A percentile compares a stretch with the other conserved stretches of the same genome.
Conservation (phyloP, 1,284 basidiomycete species). For the Cutaneotrichosporon sp. region DNA sequence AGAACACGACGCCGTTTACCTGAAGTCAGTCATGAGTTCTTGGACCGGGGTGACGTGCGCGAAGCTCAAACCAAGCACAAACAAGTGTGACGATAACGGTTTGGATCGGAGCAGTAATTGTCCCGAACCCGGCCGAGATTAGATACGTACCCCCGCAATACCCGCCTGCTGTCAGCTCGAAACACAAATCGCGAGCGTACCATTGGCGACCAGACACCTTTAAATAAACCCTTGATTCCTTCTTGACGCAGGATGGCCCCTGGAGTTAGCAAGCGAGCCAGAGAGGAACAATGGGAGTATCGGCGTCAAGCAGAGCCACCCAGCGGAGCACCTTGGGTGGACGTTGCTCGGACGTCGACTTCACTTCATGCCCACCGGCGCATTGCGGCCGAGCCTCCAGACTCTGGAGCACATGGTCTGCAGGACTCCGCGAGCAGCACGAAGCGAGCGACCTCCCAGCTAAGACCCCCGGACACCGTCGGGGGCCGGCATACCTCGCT, state of each 20-base stretch:
- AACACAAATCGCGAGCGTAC: slow-evolving; percentile 22
- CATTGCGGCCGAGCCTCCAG: too few relatives aligned
- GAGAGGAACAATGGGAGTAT: background rate
- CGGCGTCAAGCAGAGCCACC: background rate
- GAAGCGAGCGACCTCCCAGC: background rate
- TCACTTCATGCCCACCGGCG: too few relatives aligned
- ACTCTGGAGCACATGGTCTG: too few relatives aligned
- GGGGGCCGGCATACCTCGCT: background rate
- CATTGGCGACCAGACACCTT: slow-evolving; percentile 48
- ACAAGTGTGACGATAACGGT: too few relatives aligned
- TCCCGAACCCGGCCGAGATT: background rate
- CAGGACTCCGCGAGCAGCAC: too few relatives aligned
- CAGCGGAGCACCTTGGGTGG: background rate
- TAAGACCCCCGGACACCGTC: background rate
- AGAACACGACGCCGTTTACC: slow-evolving; percentile 49
- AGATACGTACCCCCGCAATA: slow-evolving; percentile 39
- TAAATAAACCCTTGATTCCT: slow-evolving; percentile 38
- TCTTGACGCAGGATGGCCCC: slow-evolving; percentile 19
- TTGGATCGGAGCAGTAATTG: too few relatives aligned
- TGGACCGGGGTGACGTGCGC: too few relatives aligned
- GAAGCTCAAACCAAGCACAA: too few relatives aligned
- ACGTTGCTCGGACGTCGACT: too few relatives aligned
- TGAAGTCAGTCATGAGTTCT: slow-evolving; percentile 9
- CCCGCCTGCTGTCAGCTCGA: slow-evolving; percentile 31
- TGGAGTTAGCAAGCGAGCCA: background rate